Evolutionary conservation across 306 rosid genomes (phyloP), one percentile per base, ranked within the genome.

Genomic region (Quercus engelmannii): DNA sequence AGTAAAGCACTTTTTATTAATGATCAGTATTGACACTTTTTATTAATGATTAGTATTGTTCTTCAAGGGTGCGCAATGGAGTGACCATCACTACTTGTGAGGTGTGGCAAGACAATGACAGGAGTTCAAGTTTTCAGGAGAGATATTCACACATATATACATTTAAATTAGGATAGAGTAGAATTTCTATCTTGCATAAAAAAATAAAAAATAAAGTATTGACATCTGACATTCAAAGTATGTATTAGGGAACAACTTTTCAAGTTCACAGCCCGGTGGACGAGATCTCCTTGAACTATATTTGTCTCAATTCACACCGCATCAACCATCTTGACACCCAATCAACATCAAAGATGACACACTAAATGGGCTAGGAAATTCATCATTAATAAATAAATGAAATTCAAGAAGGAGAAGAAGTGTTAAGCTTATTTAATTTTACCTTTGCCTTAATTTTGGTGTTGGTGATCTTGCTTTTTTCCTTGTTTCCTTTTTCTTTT

Each of bases 211-310:
- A 25, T 25, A 25, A 25, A 1, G 38, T 33, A 33, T 33, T 25
- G 19, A 25, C 35, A 62, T 4, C 19, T 74, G 69, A 79, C 64
- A 23, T 15, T 56, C 35, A 9, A 69, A 62, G 23, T 72, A 21
- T 73, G 35, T 75, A 1, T 31, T 79, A 84, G 83, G 71, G 65
- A 77, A 19, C 77, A n/a, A 51, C 61, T 73, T 67, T 57, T 75
- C 74, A 8, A 54, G 28, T 31, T 78, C 75, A 65, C 87, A 43
- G 20, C n/a, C 79, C 7, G 52, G 83, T 23, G 84, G 55, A 26
- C 82, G 43, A 31, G 82, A 78, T 43, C 74, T 71, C 23, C 69
- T 65, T 56, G 89, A 87, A 61, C 82, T 54, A 5, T 83, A 71
- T 71, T 77, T 80, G 46, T 79, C 86, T 77, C 83, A 79, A 43